Percentiles rank a stretch among this genome's conserved stretches.
Evolutionary conservation across 768 basidiomycete species (phyloP).

Genomic region (Amylocystis lapponica): DNA sequence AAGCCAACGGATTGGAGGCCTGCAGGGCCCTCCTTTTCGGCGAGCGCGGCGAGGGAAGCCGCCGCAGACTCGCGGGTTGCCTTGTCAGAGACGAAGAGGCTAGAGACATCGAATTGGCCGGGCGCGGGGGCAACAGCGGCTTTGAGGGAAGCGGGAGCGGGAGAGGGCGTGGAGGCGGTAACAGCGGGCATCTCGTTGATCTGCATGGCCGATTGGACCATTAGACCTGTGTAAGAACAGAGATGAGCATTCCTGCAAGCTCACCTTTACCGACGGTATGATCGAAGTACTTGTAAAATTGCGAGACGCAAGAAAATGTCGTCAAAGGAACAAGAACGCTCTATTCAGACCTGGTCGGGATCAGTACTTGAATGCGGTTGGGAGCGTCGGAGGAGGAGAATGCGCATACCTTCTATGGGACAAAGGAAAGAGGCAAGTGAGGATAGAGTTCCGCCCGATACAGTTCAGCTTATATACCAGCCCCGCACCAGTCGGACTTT

Average conservation of each 20-base stretch:
- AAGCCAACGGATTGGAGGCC: constrained; percentile 68
- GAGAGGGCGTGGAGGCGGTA: constrained; percentile 59
- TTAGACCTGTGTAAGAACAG: constrained; percentile 3
- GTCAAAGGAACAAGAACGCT: constrained; percentile 58
- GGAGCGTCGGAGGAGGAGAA: constrained; percentile 1
- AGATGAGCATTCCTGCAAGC: constrained; percentile 5
- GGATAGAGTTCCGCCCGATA: constrained; percentile 24
- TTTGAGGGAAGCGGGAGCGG: constrained; percentile 70
- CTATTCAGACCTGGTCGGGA: constrained; percentile 42
- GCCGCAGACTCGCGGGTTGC: constrained; percentile 69
- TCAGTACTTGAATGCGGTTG: too few species aligned
- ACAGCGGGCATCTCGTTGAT: constrained; percentile 75
- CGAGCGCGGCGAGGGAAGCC: constrained; percentile 60
- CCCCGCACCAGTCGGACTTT: constrained; percentile 12
- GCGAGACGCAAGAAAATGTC: constrained; percentile 32
- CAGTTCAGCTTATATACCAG: constrained; percentile 20
- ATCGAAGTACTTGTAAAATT: constrained; percentile 35
- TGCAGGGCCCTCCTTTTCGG: constrained; percentile 80
- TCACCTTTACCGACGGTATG: constrained; percentile 22
- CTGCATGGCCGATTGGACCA: constrained; percentile 26
- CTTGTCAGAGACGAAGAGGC: constrained; percentile 85
- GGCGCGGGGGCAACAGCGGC: constrained; percentile 47
- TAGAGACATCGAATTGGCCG: constrained; percentile 62
- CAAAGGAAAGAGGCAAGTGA: constrained; percentile 32
- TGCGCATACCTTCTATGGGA: constrained; percentile 28